Conservation (phyloP, 768 basidiomycete genomes). For the Lactarius pseudohatsudake region DNA sequence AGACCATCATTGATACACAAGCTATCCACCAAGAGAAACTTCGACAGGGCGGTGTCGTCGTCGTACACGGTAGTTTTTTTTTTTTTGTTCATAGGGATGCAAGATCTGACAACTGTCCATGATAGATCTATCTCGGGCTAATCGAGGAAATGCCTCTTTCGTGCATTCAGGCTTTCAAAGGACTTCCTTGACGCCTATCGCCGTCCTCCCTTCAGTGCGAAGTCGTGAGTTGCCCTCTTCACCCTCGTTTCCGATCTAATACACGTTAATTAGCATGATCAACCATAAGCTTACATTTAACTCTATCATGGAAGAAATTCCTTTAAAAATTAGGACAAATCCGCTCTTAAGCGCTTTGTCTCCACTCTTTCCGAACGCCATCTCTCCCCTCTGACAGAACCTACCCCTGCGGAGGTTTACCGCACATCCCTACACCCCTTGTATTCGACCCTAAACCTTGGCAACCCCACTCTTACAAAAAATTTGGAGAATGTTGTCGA, state of each 20-base stretch:
- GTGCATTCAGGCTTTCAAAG: slow-evolving; percentile 81
- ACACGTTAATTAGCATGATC: slow-evolving; percentile 53
- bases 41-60: slow-evolving; percentile 80
- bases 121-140: slow-evolving; percentile 73
- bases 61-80: slow-evolving; percentile 68
- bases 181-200: slow-evolving; percentile 82
- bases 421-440: slow-evolving; percentile 51
- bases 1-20: slow-evolving; percentile 77
- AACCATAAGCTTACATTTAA: slow-evolving; percentile 82
- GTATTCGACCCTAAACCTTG: slow-evolving; percentile 69
- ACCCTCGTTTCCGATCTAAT: neutral
- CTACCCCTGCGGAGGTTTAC: slow-evolving; percentile 37
- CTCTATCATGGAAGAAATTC: slow-evolving; percentile 82
- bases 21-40: slow-evolving; percentile 83
- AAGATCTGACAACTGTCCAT: neutral
- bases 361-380: slow-evolving; percentile 54
- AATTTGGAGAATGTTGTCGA: slow-evolving; percentile 86
- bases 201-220: slow-evolving; percentile 78
- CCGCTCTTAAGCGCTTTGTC: slow-evolving; percentile 74
- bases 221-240: slow-evolving; percentile 55
- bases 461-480: slow-evolving; percentile 63
- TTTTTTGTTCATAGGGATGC: neutral
- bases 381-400: slow-evolving; percentile 41
- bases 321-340: slow-evolving; percentile 81
- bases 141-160: slow-evolving; percentile 85